Conservation (phyloP, 257 asterid species). For the Scutellaria galericulata region DNA sequence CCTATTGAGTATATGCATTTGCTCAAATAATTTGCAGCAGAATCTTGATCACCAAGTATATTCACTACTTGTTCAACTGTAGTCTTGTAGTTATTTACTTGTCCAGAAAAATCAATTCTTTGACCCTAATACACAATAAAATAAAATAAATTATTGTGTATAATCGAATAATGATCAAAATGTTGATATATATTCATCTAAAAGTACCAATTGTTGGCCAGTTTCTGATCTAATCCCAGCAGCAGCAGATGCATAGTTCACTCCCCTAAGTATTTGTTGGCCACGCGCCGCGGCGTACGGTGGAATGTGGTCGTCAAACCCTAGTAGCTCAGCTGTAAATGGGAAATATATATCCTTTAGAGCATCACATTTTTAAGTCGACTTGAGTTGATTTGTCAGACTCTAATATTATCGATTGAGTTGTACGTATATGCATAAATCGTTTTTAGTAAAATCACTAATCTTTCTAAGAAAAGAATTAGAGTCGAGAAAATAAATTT, state of each 20-base stretch:
- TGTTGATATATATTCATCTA: too few species aligned
- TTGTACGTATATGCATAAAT: not conserved
- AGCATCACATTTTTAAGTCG: too few species aligned
- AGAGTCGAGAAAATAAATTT: too few species aligned
- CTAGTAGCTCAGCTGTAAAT: constrained; percentile 65
- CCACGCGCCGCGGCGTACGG: constrained; percentile 63
- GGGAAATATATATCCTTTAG: too few species aligned
- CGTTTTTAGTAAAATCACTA: too few species aligned
- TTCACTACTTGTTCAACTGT: constrained; percentile 44
- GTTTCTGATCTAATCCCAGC: constrained; percentile 86
- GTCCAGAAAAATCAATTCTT: constrained; percentile 45
- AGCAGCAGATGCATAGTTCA: constrained; percentile 86
- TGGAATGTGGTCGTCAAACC: constrained; percentile 60
- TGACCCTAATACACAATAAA: constrained; percentile 35
- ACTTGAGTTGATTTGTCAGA: too few species aligned
- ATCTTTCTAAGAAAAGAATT: too few species aligned
- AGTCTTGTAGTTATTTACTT: constrained; percentile 54
- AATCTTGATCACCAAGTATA: constrained; percentile 39
- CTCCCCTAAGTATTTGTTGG: constrained; percentile 63
- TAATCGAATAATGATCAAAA: too few species aligned
- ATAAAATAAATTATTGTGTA: too few species aligned
- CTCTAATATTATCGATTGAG: not conserved
- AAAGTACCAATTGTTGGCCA: constrained; percentile 72
- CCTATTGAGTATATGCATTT: constrained; percentile 60
- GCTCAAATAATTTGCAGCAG: constrained; percentile 45